These are phyloP conservation scores for Fraxinus velutina DNA, from an alignment of 305 asterid species.

Conservation along the genomic window DNA sequence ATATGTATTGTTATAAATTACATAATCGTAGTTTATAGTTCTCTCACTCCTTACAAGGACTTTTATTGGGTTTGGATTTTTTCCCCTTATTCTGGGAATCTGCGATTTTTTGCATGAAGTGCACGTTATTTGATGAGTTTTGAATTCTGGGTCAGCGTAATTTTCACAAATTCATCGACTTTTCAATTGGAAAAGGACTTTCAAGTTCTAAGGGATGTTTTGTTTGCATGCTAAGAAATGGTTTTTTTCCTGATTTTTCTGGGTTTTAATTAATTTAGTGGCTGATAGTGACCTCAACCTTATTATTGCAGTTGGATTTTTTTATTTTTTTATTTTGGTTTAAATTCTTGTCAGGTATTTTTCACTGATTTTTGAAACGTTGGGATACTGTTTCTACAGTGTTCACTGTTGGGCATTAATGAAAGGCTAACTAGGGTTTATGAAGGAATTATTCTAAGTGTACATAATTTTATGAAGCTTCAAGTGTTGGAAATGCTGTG, in stretches of 20 bases:
- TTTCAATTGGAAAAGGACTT: slow-evolving; percentile 22
- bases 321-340: background rate
- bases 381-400: slow-evolving; percentile 24
- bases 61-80: background rate
- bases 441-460: background rate
- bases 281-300: slow-evolving; percentile 32
- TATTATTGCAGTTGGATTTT: background rate
- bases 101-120: slow-evolving; percentile 40
- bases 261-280: slow-evolving; percentile 28
- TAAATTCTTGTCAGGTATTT: slow-evolving; percentile 20
- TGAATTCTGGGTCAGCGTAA: slow-evolving; percentile 20
- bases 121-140: slow-evolving; percentile 29
- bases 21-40: background rate
- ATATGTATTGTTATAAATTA: background rate
- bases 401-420: slow-evolving; percentile 27
- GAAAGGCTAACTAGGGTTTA: slow-evolving; percentile 32
- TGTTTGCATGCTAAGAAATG: slow-evolving; percentile 37
- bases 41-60: background rate
- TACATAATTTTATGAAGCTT: slow-evolving; percentile 4
- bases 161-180: slow-evolving; percentile 23
- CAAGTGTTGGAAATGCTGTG: background rate
- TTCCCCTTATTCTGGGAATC: background rate
- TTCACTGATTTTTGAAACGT: background rate
- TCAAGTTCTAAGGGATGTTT: slow-evolving; percentile 21
- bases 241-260: slow-evolving; percentile 21